These are phyloP conservation scores for Plantago rigida DNA, from an alignment of 305 asterid genomes.

Conservation along the genomic window DNA sequence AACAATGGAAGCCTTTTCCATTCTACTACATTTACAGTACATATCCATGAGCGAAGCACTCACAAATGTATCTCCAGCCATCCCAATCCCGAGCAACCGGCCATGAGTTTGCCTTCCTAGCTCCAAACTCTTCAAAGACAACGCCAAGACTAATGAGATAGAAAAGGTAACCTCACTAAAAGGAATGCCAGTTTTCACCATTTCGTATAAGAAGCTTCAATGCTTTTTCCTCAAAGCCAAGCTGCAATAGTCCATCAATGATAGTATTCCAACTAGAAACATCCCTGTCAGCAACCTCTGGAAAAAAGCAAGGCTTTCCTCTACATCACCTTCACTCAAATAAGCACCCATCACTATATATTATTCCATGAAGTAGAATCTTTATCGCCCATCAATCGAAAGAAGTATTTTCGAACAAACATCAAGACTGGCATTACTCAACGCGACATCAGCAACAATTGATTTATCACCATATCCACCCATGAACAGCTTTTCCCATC, in stretches of 20 bases:
- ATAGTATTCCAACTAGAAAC: constrained; percentile 73
- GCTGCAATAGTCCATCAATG: constrained; percentile 50
- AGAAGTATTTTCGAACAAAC: constrained; percentile 49
- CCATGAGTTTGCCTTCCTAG: constrained; percentile 65
- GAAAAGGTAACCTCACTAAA: constrained; percentile 52
- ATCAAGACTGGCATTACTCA: constrained; percentile 60
- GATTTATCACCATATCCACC: constrained; percentile 45
- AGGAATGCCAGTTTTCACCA: constrained; percentile 37
- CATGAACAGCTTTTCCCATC: constrained; percentile 50
- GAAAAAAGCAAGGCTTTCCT: constrained; percentile 37
- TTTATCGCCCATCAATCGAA: constrained; percentile 41
- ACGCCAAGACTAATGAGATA: constrained; percentile 44
- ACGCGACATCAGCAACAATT: constrained; percentile 41
- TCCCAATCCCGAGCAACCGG: constrained; percentile 39
- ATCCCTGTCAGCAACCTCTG: constrained; percentile 40
- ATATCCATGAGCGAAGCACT: constrained; percentile 54
- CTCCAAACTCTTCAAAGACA: constrained; percentile 38
- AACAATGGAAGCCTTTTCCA: constrained; percentile 42
- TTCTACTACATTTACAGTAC: constrained; percentile 64
- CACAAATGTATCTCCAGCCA: constrained; percentile 36
- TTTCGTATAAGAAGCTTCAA: constrained; percentile 45
- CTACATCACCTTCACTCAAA: constrained; percentile 37
- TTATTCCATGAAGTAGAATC: constrained; percentile 64
- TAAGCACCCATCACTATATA: constrained; percentile 52
- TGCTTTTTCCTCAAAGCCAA: constrained; percentile 39